Percentiles rank a stretch among this genome's conserved stretches.
These are phyloP conservation scores for Skeletonema marinoi DNA, from an alignment of 108 stramenopile species.

Conservation along the genomic window DNA sequence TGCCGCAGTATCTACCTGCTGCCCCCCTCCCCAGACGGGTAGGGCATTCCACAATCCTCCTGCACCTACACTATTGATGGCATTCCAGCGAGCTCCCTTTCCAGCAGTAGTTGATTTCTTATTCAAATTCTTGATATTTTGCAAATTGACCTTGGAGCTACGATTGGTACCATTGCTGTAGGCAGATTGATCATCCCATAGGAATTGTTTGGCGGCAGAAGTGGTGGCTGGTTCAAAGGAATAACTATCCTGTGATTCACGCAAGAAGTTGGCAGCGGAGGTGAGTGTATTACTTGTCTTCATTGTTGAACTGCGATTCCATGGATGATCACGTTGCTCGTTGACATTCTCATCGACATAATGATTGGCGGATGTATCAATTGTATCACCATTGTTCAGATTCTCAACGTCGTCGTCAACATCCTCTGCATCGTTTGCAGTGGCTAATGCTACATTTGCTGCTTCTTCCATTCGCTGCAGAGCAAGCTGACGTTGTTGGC, in stretches of 20 bases:
- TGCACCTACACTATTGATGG: background rate
- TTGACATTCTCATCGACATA: background rate
- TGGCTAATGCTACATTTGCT: background rate
- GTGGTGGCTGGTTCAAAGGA: background rate
- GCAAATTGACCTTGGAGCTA: background rate
- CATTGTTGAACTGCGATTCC: background rate
- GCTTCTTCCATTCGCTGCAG: slow-evolving; percentile 47
- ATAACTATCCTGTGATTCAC: background rate
- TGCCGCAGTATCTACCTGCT: background rate
- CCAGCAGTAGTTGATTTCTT: background rate
- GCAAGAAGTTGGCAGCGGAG: background rate
- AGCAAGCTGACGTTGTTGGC: slow-evolving; percentile 29
- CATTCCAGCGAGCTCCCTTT: background rate
- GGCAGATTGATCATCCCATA: slow-evolving; percentile 14
- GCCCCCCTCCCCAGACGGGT: slow-evolving; percentile 23
- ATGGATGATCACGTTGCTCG: background rate
- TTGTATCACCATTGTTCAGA: background rate
- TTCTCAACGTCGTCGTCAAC: background rate
- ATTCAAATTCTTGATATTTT: background rate
- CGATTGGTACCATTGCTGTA: background rate
- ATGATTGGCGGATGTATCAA: background rate
- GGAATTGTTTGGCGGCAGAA: slow-evolving; percentile 15
- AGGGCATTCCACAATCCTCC: slow-evolving; percentile 28
- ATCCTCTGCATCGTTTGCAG: background rate
- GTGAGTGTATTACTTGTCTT: background rate